phyloP scores from a whole-genome alignment of 345 rosid species.

The Hypericum perforatum region DNA sequence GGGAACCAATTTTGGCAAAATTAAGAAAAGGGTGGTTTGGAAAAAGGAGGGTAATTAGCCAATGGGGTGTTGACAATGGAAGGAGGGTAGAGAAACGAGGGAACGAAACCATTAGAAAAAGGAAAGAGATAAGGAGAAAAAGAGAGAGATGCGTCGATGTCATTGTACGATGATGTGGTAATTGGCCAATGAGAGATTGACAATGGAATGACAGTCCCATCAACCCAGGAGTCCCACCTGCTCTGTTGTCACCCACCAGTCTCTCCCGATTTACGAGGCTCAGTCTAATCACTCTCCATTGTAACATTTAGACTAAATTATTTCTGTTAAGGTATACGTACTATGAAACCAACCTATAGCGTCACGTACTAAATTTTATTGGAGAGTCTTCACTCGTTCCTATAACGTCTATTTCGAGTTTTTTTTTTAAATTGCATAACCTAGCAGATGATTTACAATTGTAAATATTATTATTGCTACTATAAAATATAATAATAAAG shows the following conservation, averaged over 20 bases:
- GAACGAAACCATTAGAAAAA: neutral
- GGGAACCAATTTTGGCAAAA: slow-evolving; percentile 9
- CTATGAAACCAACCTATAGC: too few relatives aligned
- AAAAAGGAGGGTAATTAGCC: neutral
- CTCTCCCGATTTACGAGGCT: slow-evolving; percentile 11
- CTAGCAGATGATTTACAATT: too few relatives aligned
- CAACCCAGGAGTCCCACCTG: neutral
- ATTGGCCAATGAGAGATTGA: neutral
- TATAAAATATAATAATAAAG: too few relatives aligned
- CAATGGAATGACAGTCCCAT: slow-evolving; percentile 2
- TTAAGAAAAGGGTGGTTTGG: neutral
- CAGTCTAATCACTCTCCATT: neutral
- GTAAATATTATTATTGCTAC: too few relatives aligned
- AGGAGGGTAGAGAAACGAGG: neutral
- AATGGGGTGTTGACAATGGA: neutral
- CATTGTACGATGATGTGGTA: slow-evolving; percentile 24
- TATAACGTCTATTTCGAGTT: too few relatives aligned
- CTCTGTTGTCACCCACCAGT: too few relatives aligned
- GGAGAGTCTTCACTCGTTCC: too few relatives aligned
- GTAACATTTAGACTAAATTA: too few relatives aligned
- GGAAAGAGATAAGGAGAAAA: neutral
- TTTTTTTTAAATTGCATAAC: too few relatives aligned
- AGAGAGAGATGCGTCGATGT: slow-evolving; percentile 1
- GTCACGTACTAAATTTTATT: too few relatives aligned
- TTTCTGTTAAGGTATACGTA: too few relatives aligned